Base-by-base conservation (phyloP, 116 monocot genomes). In the Trichopus zeylanicus region DNA sequence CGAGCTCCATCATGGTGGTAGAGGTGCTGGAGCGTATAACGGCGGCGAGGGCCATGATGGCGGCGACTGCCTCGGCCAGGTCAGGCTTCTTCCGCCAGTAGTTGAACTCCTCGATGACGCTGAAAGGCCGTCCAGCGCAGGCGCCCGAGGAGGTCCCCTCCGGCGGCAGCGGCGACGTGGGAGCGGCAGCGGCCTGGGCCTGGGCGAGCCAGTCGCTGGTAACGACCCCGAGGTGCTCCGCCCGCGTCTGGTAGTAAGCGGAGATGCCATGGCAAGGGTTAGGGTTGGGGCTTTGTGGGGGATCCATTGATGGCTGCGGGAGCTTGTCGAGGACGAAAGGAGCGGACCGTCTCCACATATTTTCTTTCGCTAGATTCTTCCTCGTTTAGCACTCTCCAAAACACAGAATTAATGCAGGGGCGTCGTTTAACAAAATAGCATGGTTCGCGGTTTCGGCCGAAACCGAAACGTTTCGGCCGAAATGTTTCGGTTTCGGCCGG, bases 1-100 rank as follows among this genome's bases (percentile, higher is more conserved):
- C 90, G 32, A 95, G 95, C 79, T 95, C 91, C 90, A 91, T 90
- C 87, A 97, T 87, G 51, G 91, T 97, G 13, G 75, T 82, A 37
- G 91, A 91, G 66, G 74, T 76, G 65, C 91, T 82, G 26, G 71
- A 76, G 23, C 79, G 65, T 24, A 97, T 97, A 3, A 81, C 84
- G 6, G 91, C 78, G 16, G 81, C 83, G 24, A 97, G 90, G 7
- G 95, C 95, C 95, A 90, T 97, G 78, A 97, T 91, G 13, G 97
- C 97, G 1, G 97, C 91, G 8, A 97, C 97, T 7, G 97, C 97
- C 77, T 97, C 97, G 0, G 97, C 97, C 13, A 91, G 67, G 56
- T 97, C 97, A 13, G 97, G 87, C 68, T 90, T 91, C 79, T 79
- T 84, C 64, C 91, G 65, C 91, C 97, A 97, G 67, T 75, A 77